Percentiles rank a stretch among this genome's conserved stretches.
Evolutionary conservation across 2,329 filamentous ascomycete species (phyloP).

Genomic region (Aplosporella prunicola): DNA sequence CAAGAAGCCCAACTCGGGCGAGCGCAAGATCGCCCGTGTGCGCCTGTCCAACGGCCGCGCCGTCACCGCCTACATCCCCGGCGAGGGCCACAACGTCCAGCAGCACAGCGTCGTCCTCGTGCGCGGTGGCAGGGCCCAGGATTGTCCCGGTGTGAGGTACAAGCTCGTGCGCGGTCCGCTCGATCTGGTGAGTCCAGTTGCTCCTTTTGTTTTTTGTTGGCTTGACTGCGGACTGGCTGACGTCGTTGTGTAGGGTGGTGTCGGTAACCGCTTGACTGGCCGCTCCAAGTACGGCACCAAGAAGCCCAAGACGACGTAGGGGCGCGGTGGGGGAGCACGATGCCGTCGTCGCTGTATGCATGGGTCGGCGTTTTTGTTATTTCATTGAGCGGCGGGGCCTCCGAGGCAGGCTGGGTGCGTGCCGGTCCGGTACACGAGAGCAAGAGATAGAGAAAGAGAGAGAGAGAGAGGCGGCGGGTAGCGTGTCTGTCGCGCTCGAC

Average conservation of each 20-base stretch:
- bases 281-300: constrained; percentile 97
- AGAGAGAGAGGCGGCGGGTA: too few relatives aligned
- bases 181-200: constrained; percentile 64
- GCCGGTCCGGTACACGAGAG: too few relatives aligned
- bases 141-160: constrained; percentile 98
- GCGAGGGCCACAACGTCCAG: constrained; percentile 96
- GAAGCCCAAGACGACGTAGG: constrained; percentile 69
- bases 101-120: constrained; percentile 97
- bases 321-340: too few relatives aligned
- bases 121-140: constrained; percentile 84
- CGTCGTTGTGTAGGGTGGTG: constrained; percentile 60
- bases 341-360: too few relatives aligned
- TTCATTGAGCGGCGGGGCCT: too few relatives aligned
- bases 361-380: too few relatives aligned
- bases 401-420: too few relatives aligned
- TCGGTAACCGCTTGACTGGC: constrained; percentile 71
- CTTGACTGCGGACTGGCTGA: constrained; percentile 18
- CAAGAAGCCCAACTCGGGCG: constrained; percentile 98
- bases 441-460: too few relatives aligned
- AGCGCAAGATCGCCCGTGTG: constrained; percentile 90
- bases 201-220: too few relatives aligned
- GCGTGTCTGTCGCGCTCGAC: too few relatives aligned
- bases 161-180: constrained; percentile 83
- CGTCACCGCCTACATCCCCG: constrained; percentile 89
- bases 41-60: constrained; percentile 78